These are phyloP conservation scores for Apiospora sp. DNA, from an alignment of 2,329 filamentous ascomycete genomes.

Conservation along the genomic window DNA sequence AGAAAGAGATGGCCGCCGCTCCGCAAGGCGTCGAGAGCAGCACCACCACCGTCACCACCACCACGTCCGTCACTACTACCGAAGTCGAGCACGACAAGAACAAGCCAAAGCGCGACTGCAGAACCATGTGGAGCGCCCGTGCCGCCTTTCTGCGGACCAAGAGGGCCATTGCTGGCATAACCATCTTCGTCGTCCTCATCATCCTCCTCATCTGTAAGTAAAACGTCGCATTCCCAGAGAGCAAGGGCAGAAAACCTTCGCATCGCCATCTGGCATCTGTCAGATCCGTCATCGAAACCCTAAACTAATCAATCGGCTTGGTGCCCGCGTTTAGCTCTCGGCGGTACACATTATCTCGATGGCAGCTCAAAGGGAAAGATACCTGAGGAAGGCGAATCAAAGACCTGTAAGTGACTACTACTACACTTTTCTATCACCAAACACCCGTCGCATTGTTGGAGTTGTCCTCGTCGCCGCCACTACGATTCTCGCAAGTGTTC, in stretches of 20 bases:
- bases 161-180: constrained; percentile 24
- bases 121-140: constrained; percentile 26
- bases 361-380: neutral
- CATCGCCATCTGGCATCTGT: neutral
- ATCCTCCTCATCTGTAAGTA: constrained; percentile 27
- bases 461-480: neutral
- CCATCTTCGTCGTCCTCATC: constrained; percentile 22
- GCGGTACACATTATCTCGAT: constrained; percentile 9
- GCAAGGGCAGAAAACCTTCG: neutral
- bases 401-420: constrained; percentile 13
- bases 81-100: constrained; percentile 1
- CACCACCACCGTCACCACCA: neutral
- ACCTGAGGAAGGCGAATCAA: constrained; percentile 1
- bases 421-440: neutral
- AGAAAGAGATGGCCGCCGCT: constrained; percentile 6
- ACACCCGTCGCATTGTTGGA: neutral
- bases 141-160: constrained; percentile 27
- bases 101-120: constrained; percentile 16
- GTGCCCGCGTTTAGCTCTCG: constrained; percentile 5
- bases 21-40: constrained; percentile 7
- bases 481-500: neutral
- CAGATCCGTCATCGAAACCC: neutral
- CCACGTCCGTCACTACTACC: neutral
- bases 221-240: neutral
- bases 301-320: neutral